Conservation (phyloP, 805 yeast genomes). For the Gaillardinia entomophila region DNA sequence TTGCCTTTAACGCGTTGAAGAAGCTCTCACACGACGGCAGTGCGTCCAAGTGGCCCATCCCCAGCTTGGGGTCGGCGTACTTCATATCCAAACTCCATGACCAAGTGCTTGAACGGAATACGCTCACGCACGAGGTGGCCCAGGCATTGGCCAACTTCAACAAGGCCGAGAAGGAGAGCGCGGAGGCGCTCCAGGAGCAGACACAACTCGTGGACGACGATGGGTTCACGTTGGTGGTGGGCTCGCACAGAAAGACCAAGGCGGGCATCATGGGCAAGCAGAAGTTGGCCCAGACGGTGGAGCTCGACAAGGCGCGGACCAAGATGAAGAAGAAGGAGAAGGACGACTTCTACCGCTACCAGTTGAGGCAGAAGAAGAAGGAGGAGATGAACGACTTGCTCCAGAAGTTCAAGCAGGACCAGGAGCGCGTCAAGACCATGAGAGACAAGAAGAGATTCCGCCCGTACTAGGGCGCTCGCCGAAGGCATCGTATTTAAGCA, state of each 20-base stretch:
- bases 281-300: conserved; percentile 32
- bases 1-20: conserved; percentile 61
- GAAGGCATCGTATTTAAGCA: too few species aligned
- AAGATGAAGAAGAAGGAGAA: conserved; percentile 71
- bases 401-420: conserved; percentile 82
- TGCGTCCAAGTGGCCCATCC: conserved; percentile 34
- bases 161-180: conserved; percentile 58
- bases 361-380: conserved; percentile 89
- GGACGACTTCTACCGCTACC: conserved; percentile 92
- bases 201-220: conserved; percentile 78
- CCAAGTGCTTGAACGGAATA: conserved; percentile 42
- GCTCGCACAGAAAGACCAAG: conserved; percentile 77
- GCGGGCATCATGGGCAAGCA: conserved; percentile 61
- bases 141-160: conserved; percentile 63
- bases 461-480: conserved; percentile 69
- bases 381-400: conserved; percentile 85
- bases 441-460: conserved; percentile 77
- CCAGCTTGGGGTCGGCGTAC: conserved; percentile 32
- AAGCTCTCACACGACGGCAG: conserved; percentile 30
- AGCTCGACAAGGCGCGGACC: conserved; percentile 31
- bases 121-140: conserved; percentile 52
- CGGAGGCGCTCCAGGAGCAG: conserved; percentile 49
- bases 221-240: conserved; percentile 89
- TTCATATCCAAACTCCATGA: conserved; percentile 33
- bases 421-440: conserved; percentile 73